Conservation (phyloP, 164 flowering plant genomes). For the Warburgia ugandensis region DNA sequence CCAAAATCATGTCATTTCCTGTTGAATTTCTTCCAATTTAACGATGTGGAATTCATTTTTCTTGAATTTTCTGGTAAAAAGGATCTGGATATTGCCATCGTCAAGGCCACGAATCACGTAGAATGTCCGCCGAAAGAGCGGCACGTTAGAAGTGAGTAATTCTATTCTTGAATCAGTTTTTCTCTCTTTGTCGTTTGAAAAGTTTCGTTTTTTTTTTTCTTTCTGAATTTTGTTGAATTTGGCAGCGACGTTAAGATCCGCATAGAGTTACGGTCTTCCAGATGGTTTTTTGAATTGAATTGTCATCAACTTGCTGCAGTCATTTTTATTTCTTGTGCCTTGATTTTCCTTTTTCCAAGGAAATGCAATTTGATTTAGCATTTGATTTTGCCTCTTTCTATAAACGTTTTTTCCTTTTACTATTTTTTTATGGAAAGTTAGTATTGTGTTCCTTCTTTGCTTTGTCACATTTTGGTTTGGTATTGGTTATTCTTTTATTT, state of each 20-base stretch:
- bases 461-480: neutral
- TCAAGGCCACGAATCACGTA: slow-evolving; percentile 85
- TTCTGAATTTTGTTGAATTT: slow-evolving; percentile 1
- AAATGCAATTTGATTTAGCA: neutral
- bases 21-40: neutral
- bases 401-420: neutral
- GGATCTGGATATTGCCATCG: slow-evolving; percentile 86
- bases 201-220: neutral
- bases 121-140: slow-evolving; percentile 81
- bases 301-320: no score
- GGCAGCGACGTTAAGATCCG: neutral
- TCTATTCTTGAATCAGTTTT: neutral
- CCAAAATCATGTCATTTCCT: neutral
- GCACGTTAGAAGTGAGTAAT: slow-evolving; percentile 60
- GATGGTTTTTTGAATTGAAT: no score
- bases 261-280: neutral
- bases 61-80: slow-evolving; percentile 8
- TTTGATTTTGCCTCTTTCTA: neutral
- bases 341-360: no score
- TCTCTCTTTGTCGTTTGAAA: neutral
- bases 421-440: neutral
- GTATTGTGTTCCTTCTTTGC: no score
- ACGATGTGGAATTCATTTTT: neutral
- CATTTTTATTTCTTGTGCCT: no score
- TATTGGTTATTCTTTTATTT: neutral